These are phyloP conservation scores for Penicillium sp. DNA, from an alignment of 2,329 filamentous ascomycete species.

Conservation along the genomic window DNA sequence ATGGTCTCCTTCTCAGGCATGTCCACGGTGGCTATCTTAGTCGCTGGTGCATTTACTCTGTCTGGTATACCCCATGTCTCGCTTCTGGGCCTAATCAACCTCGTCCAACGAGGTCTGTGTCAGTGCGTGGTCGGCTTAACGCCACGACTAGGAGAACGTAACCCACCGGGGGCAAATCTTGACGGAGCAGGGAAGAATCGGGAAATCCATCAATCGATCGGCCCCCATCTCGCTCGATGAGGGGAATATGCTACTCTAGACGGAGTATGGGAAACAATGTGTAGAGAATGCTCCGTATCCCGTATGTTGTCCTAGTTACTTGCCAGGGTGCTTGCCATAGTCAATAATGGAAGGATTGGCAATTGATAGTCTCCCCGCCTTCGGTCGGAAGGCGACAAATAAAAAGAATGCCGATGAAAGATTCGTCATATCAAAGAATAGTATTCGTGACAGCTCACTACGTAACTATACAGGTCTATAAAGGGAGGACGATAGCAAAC, in stretches of 20 bases:
- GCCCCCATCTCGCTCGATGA: background rate
- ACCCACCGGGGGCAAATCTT: conserved; percentile 3
- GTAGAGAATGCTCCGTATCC: background rate
- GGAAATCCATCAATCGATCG: conserved; percentile 1
- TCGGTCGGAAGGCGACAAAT: background rate
- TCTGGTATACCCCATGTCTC: background rate
- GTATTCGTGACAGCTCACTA: background rate
- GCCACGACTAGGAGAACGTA: conserved; percentile 2
- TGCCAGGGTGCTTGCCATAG: background rate
- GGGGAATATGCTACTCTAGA: background rate
- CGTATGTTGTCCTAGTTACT: background rate
- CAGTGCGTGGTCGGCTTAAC: conserved; percentile 1
- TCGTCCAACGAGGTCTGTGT: conserved; percentile 11
- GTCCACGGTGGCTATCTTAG: background rate
- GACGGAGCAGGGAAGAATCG: conserved; percentile 3
- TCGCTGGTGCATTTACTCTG: background rate
- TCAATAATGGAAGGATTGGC: background rate
- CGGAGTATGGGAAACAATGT: background rate
- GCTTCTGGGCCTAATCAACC: conserved; percentile 2
- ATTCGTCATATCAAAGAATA: background rate
- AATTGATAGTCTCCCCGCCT: background rate
- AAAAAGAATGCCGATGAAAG: background rate
- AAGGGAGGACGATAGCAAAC: background rate
- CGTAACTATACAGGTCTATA: background rate
- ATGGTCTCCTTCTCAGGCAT: conserved; percentile 20